Base-by-base conservation (phyloP, 1,284 basidiomycete species). In the Porogramme epimiltina region DNA sequence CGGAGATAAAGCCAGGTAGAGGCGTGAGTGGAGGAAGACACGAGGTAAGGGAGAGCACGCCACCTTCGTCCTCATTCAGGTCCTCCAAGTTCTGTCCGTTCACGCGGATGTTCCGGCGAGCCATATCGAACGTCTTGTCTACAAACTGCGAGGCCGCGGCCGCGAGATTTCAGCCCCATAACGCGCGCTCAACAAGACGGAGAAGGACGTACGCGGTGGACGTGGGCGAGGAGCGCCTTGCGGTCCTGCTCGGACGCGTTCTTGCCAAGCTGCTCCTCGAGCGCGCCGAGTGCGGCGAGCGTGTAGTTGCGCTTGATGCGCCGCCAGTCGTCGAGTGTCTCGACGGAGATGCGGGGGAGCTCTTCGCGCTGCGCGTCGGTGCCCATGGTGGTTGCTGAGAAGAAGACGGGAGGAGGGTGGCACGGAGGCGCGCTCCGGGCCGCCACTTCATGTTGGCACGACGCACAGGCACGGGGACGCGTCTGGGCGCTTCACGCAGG, bases 61-160 rank as follows among this genome's bases (percentile, higher is more conserved):
- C 81, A 53, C 79, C 74, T 55, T 80, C 80, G 36, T 75, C 73
- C 43, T 81, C 75, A 47, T 81, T 75, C 49, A 82, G 70, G 11
- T 86, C 81, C 62, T 90, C 88, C 52, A 85, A 82, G 56, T 86
- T 85, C 52, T 85, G 83, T 13, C 91, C 91, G 62, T 93, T 93
- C 26, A 93, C 80, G 33, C 88, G 81, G 19, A 93, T 65, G 65
- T 93, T 93, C 6, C 81, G 79, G 58, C 82, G 79, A 1, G 85
- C 79, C 56, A 84, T 78, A 34, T 77, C 75, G 60, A 91, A 87
- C 31, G 84, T 80, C 20, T 66, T 69, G 24, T 84, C 79, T 40
- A 86, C 72, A 61, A 81, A 85, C 87, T 89, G 52, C 6, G 33
- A 24, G 19, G 1, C 18, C 28, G 15, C 5, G 15, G 13, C 13